Base-by-base conservation (phyloP, 148 eudicot species). In the Amaranthus hypochondriacus region DNA sequence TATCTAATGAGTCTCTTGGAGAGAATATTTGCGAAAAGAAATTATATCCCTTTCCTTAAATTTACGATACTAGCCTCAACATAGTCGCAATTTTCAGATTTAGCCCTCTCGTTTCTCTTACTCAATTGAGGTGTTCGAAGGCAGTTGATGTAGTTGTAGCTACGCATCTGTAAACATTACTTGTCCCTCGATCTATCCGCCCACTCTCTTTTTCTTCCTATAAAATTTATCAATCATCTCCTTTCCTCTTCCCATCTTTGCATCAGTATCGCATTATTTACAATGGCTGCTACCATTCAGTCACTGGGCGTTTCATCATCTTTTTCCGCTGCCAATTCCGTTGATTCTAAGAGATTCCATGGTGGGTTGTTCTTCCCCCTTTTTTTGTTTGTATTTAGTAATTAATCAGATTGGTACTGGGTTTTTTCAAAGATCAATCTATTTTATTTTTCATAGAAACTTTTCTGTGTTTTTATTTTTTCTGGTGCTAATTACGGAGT, bases 251-350 rank as follows among this genome's bases (percentile, higher is more conserved):
- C 44, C 8, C 60, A 4, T 66, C 15, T 12, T 57, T 18, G 48
- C 13, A 39, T 58, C 18, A 12, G 2, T 65, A 46, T 15, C 62
- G 44, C 2, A 2, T 28, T 28, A 14, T 28, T 28, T 14, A 3
- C 56, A 78, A 88, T 88, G 91, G 89, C 93, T 55, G 83, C 89
- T 52, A 71, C 73, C 75, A 69, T 81, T 39, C 93, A 83, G 49
- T 85, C 83, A 61, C 71, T 87, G 48, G 88, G 83, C 70, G 87
- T 91, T 67, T 72, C 86, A 7, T 62, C 90, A 18, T 77, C 89
- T 59, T 81, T 85, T 52, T 82, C 89, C 8, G 53, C 85, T 0
- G 46, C 84, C n/a, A 75, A 64, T 42, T 62, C 71, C 0, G 56
- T 73, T 43, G 80, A 83, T 80, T 82, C 83, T 63, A 84, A 79